Percentiles rank a stretch among this genome's conserved stretches.
Conservation (phyloP, 805 yeast species). For the Cyberlindnera lachancei region DNA sequence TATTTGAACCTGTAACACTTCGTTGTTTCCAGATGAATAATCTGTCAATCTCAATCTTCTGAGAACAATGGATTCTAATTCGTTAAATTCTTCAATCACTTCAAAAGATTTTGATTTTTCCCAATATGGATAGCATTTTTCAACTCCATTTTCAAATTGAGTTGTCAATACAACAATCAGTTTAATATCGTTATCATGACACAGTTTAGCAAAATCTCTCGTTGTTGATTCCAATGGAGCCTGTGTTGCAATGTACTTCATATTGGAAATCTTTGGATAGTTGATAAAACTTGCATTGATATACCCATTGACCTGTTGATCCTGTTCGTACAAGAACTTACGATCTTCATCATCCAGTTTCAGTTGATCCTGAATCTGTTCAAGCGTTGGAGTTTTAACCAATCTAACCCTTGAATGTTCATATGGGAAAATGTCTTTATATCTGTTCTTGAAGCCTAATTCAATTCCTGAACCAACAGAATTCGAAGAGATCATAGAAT, state of each 20-base stretch:
- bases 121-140: conserved; percentile 86
- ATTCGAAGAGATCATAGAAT: conserved; percentile 26
- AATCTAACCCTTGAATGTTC: conserved; percentile 40
- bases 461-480: conserved; percentile 42
- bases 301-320: conserved; percentile 10
- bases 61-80: conserved; percentile 19
- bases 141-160: conserved; percentile 66
- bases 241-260: conserved; percentile 75
- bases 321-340: too few relatives aligned
- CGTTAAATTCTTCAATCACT: not conserved
- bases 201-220: conserved; percentile 80
- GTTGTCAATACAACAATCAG: conserved; percentile 71
- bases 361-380: too few relatives aligned
- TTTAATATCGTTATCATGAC: conserved; percentile 54
- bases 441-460: conserved; percentile 67
- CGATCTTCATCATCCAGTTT: too few relatives aligned
- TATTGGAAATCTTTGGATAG: conserved; percentile 15
- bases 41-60: conserved; percentile 32
- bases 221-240: conserved; percentile 76
- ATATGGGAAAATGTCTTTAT: conserved; percentile 73
- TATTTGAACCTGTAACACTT: conserved; percentile 68
- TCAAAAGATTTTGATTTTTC: conserved; percentile 39
- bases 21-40: conserved; percentile 32
- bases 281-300: conserved; percentile 60
- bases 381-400: conserved; percentile 26